These are phyloP conservation scores for Trametes sp. DNA, from an alignment of 1,284 basidiomycete genomes.

Conservation along the genomic window DNA sequence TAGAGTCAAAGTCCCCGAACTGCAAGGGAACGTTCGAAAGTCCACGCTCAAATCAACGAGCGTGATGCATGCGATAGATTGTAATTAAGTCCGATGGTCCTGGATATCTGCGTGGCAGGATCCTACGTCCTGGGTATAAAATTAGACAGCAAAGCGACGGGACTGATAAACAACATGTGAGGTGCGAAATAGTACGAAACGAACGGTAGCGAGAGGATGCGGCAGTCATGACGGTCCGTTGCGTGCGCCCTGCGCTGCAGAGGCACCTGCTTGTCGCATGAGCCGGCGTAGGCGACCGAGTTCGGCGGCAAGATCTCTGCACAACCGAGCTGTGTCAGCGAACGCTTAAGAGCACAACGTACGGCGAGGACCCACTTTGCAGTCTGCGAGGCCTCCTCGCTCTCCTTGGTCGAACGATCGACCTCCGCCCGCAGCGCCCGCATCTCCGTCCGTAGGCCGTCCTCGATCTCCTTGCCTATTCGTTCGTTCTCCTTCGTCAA, in stretches of 20 bases:
- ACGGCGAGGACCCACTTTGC: slow-evolving; percentile 58
- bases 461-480: slow-evolving; percentile 58
- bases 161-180: slow-evolving; percentile 13
- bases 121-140: slow-evolving; percentile 18
- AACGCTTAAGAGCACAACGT: slow-evolving; percentile 3
- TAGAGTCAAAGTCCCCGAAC: no score
- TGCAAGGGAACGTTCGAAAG: no score
- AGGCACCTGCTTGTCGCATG: slow-evolving; percentile 54
- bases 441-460: slow-evolving; percentile 57
- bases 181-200: not conserved
- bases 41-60: not conserved
- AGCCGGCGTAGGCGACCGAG: slow-evolving; percentile 71
- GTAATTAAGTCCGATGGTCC: slow-evolving; percentile 16
- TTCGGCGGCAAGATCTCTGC: slow-evolving; percentile 64
- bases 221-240: slow-evolving; percentile 18
- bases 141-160: slow-evolving; percentile 21
- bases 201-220: not conserved
- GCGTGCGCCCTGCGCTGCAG: slow-evolving; percentile 27
- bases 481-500: slow-evolving; percentile 49
- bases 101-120: slow-evolving; percentile 18
- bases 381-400: slow-evolving; percentile 61
- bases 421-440: slow-evolving; percentile 54
- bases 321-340: slow-evolving; percentile 5
- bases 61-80: slow-evolving; percentile 5
- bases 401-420: slow-evolving; percentile 60